Conservation (phyloP, 495 filamentous ascomycete genomes). For the Talaromyces stipitatus region DNA sequence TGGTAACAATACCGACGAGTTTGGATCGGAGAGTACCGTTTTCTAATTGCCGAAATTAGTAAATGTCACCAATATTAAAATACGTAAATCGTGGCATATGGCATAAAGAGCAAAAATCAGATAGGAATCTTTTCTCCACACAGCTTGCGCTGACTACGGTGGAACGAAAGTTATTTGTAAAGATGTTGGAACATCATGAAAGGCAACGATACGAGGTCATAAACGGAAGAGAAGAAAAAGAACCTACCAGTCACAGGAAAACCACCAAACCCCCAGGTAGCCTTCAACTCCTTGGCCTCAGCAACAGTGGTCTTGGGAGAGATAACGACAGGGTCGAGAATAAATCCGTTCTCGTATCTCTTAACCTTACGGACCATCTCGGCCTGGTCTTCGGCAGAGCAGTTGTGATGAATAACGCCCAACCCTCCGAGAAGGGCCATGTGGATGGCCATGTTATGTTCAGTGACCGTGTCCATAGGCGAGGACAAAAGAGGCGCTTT, state of each 20-base stretch:
- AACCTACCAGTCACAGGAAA: slow-evolving; percentile 96
- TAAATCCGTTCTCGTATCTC: slow-evolving; percentile 99
- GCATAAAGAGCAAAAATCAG: slow-evolving; percentile 21
- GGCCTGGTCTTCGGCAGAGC: slow-evolving; percentile 86
- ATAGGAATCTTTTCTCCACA: slow-evolving; percentile 62
- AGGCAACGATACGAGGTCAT: slow-evolving; percentile 11
- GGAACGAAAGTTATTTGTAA: slow-evolving; percentile 99
- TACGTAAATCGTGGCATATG: slow-evolving; percentile 17
- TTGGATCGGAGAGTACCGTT: slow-evolving; percentile 88
- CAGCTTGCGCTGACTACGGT: slow-evolving; percentile 77
- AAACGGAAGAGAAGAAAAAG: slow-evolving; percentile 8
- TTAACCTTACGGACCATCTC: slow-evolving; percentile 99
- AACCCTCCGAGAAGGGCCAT: slow-evolving; percentile 96
- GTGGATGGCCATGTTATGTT: slow-evolving; percentile 98
- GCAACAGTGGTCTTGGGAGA: slow-evolving; percentile 78
- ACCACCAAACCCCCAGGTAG: slow-evolving; percentile 97
- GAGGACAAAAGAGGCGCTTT: slow-evolving; percentile 95
- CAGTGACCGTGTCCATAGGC: slow-evolving; percentile 99
- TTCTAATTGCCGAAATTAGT: slow-evolving; percentile 46
- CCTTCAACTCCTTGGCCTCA: slow-evolving; percentile 86
- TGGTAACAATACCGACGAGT: slow-evolving; percentile 93
- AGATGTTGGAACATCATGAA: slow-evolving; percentile 64
- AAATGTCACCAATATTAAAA: slow-evolving; percentile 19
- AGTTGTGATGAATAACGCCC: slow-evolving; percentile 99
- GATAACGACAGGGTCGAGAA: slow-evolving; percentile 91